Evolutionary conservation across 352 stramenopile species (phyloP), one percentile per base, ranked within the genome.

Genomic region (Phytophthora nicotianae): DNA sequence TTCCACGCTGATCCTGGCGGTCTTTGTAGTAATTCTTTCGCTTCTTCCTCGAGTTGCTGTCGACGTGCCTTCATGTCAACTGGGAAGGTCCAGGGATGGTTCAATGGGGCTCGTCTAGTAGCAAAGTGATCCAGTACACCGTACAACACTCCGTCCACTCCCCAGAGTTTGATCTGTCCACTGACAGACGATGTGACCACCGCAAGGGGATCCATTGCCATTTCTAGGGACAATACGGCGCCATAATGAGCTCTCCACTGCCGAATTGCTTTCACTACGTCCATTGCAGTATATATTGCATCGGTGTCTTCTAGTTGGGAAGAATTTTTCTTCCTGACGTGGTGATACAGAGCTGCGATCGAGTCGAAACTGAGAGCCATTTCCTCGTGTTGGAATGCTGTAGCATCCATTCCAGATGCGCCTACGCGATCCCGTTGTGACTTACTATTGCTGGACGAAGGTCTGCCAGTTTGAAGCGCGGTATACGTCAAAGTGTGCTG

Each of bases 81-180:
- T 1, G 79, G 80, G 49, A 93, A 85, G 9, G 51, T 59, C 84
- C 84, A 93, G 4, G 65, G 65, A 11, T 80, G 70, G 17, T 65
- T 53, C 7, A 76, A 68, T 47, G 80, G 81, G 13, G 70, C 56
- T 23, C 79, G 74, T 17, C 83, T 74, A 21, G 79, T 90, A 4
- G 83, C 79, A 68, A 86, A 90, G 47, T 86, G 79, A 54, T 93
- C 81, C 9, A 93, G 58, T 2, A 89, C 62, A 5, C 79, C 81
- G 4, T 82, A 65, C 0, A 68, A 43, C 6, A 75, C 57, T 21
- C 79, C 80, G 3, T 72, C 26, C 2, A 87, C 46, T 32, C 53
- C 74, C 83, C 83, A 92, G 11, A 86, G 45, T 40, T 88, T 86
- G 45, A 93, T 75, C 45, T 87, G 79, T 5, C 83, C 83, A 35